These are phyloP conservation scores for Blastobotrys aristatus DNA, from an alignment of 1,139 yeast genomes.

Conservation along the genomic window DNA sequence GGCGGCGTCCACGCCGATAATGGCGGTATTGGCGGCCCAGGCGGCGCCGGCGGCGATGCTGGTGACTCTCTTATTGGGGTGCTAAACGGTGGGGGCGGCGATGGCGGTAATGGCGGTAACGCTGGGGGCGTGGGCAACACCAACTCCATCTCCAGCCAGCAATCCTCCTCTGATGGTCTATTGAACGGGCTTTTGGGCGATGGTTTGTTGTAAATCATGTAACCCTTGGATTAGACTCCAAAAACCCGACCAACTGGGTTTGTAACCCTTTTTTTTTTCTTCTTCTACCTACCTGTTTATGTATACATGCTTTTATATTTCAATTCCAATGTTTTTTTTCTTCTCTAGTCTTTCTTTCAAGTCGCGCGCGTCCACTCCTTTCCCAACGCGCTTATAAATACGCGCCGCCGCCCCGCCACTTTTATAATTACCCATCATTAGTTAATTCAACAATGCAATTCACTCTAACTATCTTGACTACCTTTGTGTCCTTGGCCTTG, in stretches of 20 bases:
- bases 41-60: neutral
- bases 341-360: too few species aligned
- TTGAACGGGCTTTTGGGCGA: neutral
- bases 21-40: conserved; percentile 1
- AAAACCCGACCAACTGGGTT: neutral
- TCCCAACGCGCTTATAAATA: too few species aligned
- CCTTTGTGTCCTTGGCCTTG: too few species aligned
- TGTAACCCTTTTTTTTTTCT: too few species aligned
- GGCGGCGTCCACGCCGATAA: neutral
- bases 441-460: neutral
- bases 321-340: too few species aligned
- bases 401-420: too few species aligned
- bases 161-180: neutral
- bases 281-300: too few species aligned
- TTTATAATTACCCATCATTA: too few species aligned
- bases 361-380: too few species aligned
- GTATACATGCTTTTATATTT: too few species aligned
- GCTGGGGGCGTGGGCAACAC: conserved; percentile 5
- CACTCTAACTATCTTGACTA: neutral
- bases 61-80: conserved; percentile 2
- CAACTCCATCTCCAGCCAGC: neutral
- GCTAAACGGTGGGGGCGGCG: neutral
- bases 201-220: neutral
- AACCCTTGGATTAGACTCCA: neutral
- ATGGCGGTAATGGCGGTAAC: conserved; percentile 6